phyloP scores from a whole-genome alignment of 179 eudicot species.

The Patellifolia procumbens region DNA sequence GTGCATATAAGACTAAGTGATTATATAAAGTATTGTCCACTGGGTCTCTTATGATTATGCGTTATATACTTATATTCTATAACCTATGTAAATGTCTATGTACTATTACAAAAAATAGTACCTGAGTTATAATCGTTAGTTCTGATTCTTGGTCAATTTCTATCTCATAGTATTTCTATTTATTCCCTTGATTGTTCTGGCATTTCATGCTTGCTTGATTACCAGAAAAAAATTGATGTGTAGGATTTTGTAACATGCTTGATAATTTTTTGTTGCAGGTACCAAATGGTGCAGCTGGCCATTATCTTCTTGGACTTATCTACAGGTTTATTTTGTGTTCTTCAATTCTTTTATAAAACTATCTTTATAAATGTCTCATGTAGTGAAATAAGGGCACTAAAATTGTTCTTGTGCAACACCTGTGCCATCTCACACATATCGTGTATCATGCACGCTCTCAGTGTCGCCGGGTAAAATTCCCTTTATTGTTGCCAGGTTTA shows the following conservation, averaged over 20 bases:
- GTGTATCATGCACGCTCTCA: not conserved
- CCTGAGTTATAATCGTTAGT: not conserved
- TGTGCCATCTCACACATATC: not conserved
- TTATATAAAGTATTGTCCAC: not conserved
- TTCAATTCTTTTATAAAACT: not conserved
- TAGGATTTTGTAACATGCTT: not conserved
- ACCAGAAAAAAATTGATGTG: not conserved
- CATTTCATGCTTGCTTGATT: not conserved
- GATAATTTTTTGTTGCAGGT: constrained; percentile 49
- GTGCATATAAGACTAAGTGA: no score
- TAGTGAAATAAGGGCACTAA: not conserved
- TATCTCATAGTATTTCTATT: not conserved
- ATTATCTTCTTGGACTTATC: constrained; percentile 96
- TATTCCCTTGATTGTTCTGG: constrained; percentile 8
- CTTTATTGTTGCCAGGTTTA: not conserved
- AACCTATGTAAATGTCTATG: not conserved
- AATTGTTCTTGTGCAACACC: no score
- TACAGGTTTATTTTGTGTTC: constrained; percentile 56
- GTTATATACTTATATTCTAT: no score
- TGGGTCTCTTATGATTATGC: not conserved
- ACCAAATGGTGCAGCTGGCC: constrained; percentile 99
- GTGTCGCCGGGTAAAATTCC: not conserved
- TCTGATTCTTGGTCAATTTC: not conserved
- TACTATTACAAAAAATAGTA: not conserved
- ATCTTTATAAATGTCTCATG: not conserved